Conservation (phyloP, 2,329 filamentous ascomycete genomes). For the Lachnellula subtilissima region DNA sequence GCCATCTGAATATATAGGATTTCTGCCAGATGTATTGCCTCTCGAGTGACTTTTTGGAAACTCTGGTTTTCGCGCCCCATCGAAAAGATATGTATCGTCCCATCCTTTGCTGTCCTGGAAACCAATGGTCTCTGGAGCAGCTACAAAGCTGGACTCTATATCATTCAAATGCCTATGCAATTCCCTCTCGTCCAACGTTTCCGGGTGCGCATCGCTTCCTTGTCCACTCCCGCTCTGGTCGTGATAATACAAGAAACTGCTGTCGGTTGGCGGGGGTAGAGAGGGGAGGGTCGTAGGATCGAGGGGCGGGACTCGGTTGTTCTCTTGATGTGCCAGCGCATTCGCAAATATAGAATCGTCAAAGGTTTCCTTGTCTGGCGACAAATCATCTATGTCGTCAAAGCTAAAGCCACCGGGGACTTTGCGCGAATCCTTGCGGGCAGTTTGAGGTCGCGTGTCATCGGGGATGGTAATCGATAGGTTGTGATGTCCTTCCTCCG, state of each 20-base stretch:
- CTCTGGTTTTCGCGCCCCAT: constrained; percentile 29
- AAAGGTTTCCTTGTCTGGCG: constrained; percentile 22
- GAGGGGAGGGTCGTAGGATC: constrained; percentile 23
- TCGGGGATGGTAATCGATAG: constrained; percentile 10
- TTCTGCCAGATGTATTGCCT: background rate
- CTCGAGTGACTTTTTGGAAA: background rate
- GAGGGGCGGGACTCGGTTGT: constrained; percentile 19
- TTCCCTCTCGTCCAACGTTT: constrained; percentile 29
- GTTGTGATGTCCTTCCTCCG: constrained; percentile 25
- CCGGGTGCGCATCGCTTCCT: constrained; percentile 20
- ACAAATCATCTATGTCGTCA: constrained; percentile 27
- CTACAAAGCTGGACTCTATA: constrained; percentile 62
- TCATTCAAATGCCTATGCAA: constrained; percentile 50
- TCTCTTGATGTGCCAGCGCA: constrained; percentile 12
- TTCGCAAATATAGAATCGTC: constrained; percentile 24
- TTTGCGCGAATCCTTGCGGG: constrained; percentile 24
- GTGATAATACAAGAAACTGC: constrained; percentile 24
- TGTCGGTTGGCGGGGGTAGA: constrained; percentile 24
- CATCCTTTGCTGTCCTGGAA: constrained; percentile 39
- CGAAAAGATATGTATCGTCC: constrained; percentile 59
- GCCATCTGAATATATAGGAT: background rate
- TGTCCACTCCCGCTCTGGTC: constrained; percentile 23
- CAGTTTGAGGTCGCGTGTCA: constrained; percentile 25
- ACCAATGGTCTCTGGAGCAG: constrained; percentile 51
- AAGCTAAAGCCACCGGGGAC: constrained; percentile 26